Evolutionary conservation across 768 basidiomycete species (phyloP).

Genomic region (Suillus cothurnatus): DNA sequence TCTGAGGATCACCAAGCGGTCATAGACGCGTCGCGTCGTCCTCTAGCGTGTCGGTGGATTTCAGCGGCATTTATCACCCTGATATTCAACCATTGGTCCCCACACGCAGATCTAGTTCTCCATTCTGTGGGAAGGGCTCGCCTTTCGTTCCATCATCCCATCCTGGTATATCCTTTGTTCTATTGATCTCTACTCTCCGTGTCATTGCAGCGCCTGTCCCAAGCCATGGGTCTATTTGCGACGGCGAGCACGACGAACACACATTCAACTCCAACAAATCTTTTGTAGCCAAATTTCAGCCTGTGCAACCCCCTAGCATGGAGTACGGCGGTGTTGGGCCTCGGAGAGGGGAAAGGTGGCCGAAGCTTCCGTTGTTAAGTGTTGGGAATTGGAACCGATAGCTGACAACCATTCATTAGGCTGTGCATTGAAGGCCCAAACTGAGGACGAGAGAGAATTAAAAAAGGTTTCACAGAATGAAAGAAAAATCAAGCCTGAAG

Average conservation of each 20-base stretch:
- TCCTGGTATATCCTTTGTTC: background rate
- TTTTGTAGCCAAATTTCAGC: background rate
- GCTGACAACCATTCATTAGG: too few species aligned
- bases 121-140: background rate
- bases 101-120: background rate
- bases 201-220: slow-evolving; percentile 1
- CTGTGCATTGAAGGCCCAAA: too few species aligned
- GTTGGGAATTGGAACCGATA: too few species aligned
- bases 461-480: too few species aligned
- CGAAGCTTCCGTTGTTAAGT: too few species aligned
- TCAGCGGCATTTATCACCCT: background rate
- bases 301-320: background rate
- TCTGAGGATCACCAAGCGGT: background rate
- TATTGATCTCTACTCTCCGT: background rate
- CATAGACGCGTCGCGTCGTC: background rate
- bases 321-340: too few species aligned
- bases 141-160: background rate
- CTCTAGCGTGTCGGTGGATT: background rate
- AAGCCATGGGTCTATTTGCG: background rate
- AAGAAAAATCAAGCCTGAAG: too few species aligned
- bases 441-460: too few species aligned
- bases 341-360: too few species aligned
- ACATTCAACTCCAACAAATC: slow-evolving; percentile 5
- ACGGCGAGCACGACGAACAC: background rate
- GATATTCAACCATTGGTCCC: background rate